A percentile compares a stretch with the other conserved stretches of the same genome.
These are phyloP conservation scores for Pyrus hybrid DNA, from an alignment of 331 rosid genomes.

Conservation along the genomic window DNA sequence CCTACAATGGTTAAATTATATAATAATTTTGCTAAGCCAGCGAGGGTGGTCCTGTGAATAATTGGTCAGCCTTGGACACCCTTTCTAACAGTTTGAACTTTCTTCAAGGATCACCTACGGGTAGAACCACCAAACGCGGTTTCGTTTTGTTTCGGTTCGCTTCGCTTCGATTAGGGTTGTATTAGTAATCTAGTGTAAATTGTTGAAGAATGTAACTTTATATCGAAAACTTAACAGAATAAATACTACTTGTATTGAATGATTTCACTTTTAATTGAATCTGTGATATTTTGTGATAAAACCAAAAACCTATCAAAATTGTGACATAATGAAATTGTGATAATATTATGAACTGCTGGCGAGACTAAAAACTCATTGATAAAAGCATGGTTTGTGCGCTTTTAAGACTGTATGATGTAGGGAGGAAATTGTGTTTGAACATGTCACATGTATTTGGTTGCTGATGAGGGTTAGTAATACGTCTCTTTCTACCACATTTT, in stretches of 20 bases:
- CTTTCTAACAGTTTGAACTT: background rate
- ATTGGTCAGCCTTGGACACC: background rate
- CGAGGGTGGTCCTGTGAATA: slow-evolving; percentile 5
- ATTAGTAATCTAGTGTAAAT: background rate
- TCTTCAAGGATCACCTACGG: slow-evolving; percentile 16
- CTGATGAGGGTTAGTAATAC: slow-evolving; percentile 12
- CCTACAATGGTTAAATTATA: slow-evolving; percentile 23
- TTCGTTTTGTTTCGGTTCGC: background rate
- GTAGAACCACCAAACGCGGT: background rate
- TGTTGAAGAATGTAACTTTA: background rate
- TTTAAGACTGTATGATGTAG: background rate
- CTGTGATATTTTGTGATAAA: too few species aligned
- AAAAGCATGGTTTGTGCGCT: background rate
- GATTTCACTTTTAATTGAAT: too few species aligned
- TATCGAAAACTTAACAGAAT: background rate
- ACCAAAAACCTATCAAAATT: background rate
- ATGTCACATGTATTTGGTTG: slow-evolving; percentile 26
- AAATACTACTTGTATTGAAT: too few species aligned
- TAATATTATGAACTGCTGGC: background rate
- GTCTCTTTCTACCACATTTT: slow-evolving; percentile 28
- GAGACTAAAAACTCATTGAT: background rate
- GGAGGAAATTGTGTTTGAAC: background rate
- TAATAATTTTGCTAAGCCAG: background rate
- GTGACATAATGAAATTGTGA: too few species aligned
- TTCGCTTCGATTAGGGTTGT: background rate